These are phyloP conservation scores for Phaeomoniella chlamydospora DNA, from an alignment of 2,329 filamentous ascomycete species.

Conservation along the genomic window DNA sequence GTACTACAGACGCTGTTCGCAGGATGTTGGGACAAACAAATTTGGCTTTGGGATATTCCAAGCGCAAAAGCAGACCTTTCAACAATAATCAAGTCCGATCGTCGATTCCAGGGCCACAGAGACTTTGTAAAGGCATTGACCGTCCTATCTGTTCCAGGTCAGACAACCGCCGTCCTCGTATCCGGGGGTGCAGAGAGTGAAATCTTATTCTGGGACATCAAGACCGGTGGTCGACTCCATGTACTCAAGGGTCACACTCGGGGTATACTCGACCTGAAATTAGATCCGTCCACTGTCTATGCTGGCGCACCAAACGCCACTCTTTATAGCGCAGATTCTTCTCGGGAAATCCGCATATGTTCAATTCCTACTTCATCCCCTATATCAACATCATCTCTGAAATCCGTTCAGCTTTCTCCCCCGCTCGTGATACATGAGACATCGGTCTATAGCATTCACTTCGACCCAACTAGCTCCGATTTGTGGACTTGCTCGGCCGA, in stretches of 20 bases:
- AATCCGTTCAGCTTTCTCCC: constrained; percentile 7
- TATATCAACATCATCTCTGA: constrained; percentile 22
- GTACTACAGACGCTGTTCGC: constrained; percentile 52
- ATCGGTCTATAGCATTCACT: constrained; percentile 68
- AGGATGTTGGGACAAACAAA: constrained; percentile 84
- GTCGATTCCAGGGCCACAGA: constrained; percentile 58
- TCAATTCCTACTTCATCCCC: constrained; percentile 16
- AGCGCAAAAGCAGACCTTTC: constrained; percentile 21
- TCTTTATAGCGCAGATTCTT: constrained; percentile 68
- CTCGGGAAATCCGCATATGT: constrained; percentile 62
- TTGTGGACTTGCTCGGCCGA: constrained; percentile 91
- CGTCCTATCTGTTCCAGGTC: constrained; percentile 36
- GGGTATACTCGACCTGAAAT: constrained; percentile 61
- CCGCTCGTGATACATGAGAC: constrained; percentile 74
- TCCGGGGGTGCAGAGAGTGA: constrained; percentile 67
- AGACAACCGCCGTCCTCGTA: constrained; percentile 39
- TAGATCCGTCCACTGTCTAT: constrained; percentile 52
- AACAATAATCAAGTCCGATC: constrained; percentile 31
- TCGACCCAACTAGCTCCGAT: constrained; percentile 53
- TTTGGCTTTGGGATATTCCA: constrained; percentile 70
- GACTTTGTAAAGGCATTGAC: constrained; percentile 85
- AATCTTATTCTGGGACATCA: constrained; percentile 70
- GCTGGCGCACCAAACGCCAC: constrained; percentile 26
- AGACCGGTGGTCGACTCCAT: constrained; percentile 53
- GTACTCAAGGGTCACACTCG: constrained; percentile 65